These are phyloP conservation scores for Barnettozyma populi DNA, from an alignment of 805 yeast species.

Conservation along the genomic window DNA sequence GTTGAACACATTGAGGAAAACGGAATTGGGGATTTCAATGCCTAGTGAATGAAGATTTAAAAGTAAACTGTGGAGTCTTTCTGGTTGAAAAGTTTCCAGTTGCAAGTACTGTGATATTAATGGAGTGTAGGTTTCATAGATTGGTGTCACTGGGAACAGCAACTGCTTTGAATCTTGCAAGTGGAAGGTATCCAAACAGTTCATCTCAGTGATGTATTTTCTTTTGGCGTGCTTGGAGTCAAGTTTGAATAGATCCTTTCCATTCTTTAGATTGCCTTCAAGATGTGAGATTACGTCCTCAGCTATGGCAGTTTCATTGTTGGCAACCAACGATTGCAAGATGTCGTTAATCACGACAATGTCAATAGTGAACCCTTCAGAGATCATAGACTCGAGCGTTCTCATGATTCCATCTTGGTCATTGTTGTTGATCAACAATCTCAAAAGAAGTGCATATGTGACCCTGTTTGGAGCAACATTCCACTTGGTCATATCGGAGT, in stretches of 20 bases:
- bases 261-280: not conserved
- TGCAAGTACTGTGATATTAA: not conserved
- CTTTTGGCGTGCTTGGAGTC: conserved; percentile 4
- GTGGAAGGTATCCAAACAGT: not conserved
- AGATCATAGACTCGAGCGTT: not conserved
- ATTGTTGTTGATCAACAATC: not conserved
- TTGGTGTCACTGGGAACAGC: conserved; percentile 3
- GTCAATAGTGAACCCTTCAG: conserved; percentile 1
- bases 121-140: conserved; percentile 6
- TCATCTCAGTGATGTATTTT: conserved; percentile 1
- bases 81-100: conserved; percentile 2
- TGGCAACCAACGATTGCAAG: not conserved
- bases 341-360: conserved; percentile 3
- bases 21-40: not conserved
- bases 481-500: not conserved
- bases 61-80: not conserved
- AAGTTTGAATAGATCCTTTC: not conserved
- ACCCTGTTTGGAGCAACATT: conserved; percentile 4
- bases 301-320: not conserved
- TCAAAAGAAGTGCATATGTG: conserved; percentile 1
- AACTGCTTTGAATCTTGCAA: not conserved
- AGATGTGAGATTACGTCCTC: not conserved
- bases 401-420: not conserved
- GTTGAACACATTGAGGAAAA: conserved; percentile 2
- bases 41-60: not conserved